phyloP scores from a whole-genome alignment of 495 filamentous ascomycete genomes.

The Astrothelium macrocarpum region DNA sequence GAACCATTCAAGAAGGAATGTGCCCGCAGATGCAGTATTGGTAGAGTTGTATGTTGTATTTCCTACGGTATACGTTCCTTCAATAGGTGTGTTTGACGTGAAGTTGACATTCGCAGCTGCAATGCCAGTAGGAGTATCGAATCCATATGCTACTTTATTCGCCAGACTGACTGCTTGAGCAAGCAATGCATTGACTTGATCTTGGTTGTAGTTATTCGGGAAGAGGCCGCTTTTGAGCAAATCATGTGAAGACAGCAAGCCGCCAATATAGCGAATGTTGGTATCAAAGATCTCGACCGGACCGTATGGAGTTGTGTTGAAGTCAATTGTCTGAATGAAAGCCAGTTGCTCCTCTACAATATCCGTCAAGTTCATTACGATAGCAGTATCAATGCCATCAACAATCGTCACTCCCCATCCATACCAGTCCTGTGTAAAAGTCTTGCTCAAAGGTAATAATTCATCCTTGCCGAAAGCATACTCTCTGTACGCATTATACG shows the following conservation, averaged over 20 bases:
- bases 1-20: constrained; percentile 17
- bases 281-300: constrained; percentile 19
- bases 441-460: constrained; percentile 13
- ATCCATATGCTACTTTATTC: constrained; percentile 18
- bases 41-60: constrained; percentile 16
- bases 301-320: constrained; percentile 15
- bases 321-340: constrained; percentile 17
- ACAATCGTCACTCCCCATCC: constrained; percentile 15
- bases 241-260: constrained; percentile 18
- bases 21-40: constrained; percentile 16
- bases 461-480: constrained; percentile 18
- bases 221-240: constrained; percentile 17
- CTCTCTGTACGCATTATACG: constrained; percentile 14
- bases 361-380: constrained; percentile 18
- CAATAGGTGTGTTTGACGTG: constrained; percentile 11
- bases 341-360: constrained; percentile 14
- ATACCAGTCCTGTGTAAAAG: constrained; percentile 13
- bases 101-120: constrained; percentile 15
- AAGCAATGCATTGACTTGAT: constrained; percentile 17
- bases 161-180: constrained; percentile 14
- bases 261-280: constrained; percentile 15
- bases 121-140: constrained; percentile 16
- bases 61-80: constrained; percentile 11
- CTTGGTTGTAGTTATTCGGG: constrained; percentile 13
- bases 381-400: constrained; percentile 18